Evolutionary conservation across 164 flowering plant species (phyloP), one percentile per base, ranked within the genome.

Genomic region (Magnolia kwangsiensis): DNA sequence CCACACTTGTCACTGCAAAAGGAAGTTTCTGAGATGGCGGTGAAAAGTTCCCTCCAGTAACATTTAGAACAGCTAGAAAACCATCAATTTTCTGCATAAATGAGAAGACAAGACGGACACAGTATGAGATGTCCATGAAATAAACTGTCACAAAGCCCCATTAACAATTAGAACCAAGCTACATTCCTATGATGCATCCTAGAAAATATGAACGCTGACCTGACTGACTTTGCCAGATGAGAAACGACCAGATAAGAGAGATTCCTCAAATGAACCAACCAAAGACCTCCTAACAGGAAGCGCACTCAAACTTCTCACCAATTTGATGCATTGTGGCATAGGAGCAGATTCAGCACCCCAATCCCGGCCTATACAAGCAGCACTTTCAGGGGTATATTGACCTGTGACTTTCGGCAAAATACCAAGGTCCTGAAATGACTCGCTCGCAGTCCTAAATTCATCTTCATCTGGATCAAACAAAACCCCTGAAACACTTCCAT

Each of bases 201-300:
- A 66, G 69, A 73, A n/a, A 74, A 58, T 63, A 74, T 37, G 45
- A 74, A n/a, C 8, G 72, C 84, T 23, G 74, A 95, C 98, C 98
- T 91, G 89, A 77, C 82, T 77, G 71, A 65, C 76, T 74, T 83
- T 90, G 75, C 91, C 88, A 73, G 85, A 87, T 50, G 87, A 78
- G 31, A 91, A 85, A 18, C 94, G 89, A 74, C 98, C 98, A 74
- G 98, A 93, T 80, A 95, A 80, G 10, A 95, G 82, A 71, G 97
- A 95, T 78, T 95, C 98, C 85, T 95, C 98, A 83, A 95, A 95
- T 10, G 98, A 95, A 81, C 98, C 98, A 81, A 95, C 94, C 88
- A 95, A 87, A 16, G 98, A 92, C 80, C 98, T 90, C 78, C 93
- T 81, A 50, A 89, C 87, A 29, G 90, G 80, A 31, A 79, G 88